Evolutionary conservation across 164 flowering plant species (phyloP).

Genomic region (Brasenia schreberi): DNA sequence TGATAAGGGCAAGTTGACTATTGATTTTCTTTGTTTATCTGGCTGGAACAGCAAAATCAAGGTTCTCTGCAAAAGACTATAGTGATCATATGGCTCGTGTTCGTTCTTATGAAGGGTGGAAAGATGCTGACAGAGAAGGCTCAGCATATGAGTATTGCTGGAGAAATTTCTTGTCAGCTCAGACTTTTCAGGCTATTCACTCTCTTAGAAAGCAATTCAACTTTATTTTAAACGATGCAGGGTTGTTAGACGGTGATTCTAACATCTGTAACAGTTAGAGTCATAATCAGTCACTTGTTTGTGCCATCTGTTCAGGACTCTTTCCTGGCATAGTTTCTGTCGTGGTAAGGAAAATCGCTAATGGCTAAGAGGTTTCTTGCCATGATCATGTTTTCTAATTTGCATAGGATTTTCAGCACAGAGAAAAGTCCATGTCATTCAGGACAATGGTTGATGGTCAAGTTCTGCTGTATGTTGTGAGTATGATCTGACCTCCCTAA

Average conservation of each 20-base stretch:
- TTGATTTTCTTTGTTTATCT: conserved; percentile 30
- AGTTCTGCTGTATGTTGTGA: conserved; percentile 82
- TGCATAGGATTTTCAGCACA: conserved; percentile 41
- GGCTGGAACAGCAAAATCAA: conserved; percentile 91
- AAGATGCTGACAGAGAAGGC: conserved; percentile 98
- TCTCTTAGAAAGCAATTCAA: conserved; percentile 89
- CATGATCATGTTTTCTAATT: background rate
- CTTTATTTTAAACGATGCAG: conserved; percentile 74
- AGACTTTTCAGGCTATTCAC: conserved; percentile 96
- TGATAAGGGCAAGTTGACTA: background rate
- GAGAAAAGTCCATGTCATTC: conserved; percentile 96
- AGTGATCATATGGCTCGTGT: conserved; percentile 99
- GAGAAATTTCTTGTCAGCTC: conserved; percentile 94
- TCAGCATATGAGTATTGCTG: conserved; percentile 92
- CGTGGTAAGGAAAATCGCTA: conserved; percentile 44
- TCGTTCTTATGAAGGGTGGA: conserved; percentile 99
- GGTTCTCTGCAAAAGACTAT: conserved; percentile 96
- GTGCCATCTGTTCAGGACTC: conserved; percentile 92
- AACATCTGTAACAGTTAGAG: conserved; percentile 52
- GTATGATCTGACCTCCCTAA: conserved; percentile 8
- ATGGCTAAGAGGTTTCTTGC: background rate
- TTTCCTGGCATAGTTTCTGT: conserved; percentile 95
- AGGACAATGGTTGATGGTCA: conserved; percentile 99
- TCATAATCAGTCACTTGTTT: conserved; percentile 90
- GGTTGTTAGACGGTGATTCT: conserved; percentile 52